These are phyloP conservation scores for Pholiota conissans DNA, from an alignment of 768 basidiomycete genomes.

Conservation along the genomic window DNA sequence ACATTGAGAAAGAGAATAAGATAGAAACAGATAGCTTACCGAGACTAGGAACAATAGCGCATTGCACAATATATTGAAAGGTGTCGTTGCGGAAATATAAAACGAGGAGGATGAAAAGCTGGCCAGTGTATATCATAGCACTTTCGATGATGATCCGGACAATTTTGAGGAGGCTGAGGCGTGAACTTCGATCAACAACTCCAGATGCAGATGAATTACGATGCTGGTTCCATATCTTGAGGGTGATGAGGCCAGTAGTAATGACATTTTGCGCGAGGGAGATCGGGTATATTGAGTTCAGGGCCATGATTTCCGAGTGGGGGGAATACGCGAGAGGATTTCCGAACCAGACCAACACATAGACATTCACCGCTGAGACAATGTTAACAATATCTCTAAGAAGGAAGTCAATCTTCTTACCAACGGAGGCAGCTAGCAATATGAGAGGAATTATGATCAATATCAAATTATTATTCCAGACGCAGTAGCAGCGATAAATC, in stretches of 20 bases:
- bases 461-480: slow-evolving; percentile 23
- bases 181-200: slow-evolving; percentile 12
- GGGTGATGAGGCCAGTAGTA: slow-evolving; percentile 27
- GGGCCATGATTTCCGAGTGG: slow-evolving; percentile 10
- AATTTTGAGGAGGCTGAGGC: slow-evolving; percentile 13
- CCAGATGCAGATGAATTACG: slow-evolving; percentile 20
- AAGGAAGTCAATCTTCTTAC: slow-evolving; percentile 8
- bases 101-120: slow-evolving; percentile 23
- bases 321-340: slow-evolving; percentile 12
- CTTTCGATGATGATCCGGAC: slow-evolving; percentile 24
- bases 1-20: neutral
- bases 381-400: neutral
- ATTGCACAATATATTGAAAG: slow-evolving; percentile 19
- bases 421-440: slow-evolving; percentile 21
- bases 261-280: slow-evolving; percentile 27
- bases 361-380: slow-evolving; percentile 17
- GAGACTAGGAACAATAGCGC: slow-evolving; percentile 23
- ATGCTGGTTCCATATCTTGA: slow-evolving; percentile 28
- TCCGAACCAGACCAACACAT: slow-evolving; percentile 26
- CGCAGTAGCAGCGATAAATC: slow-evolving; percentile 23
- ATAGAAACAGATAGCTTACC: slow-evolving; percentile 11
- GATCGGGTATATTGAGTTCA: slow-evolving; percentile 26
- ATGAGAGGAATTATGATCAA: slow-evolving; percentile 23
- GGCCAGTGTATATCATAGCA: slow-evolving; percentile 24
- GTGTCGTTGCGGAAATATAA: slow-evolving; percentile 15